A percentile compares a stretch with the other conserved stretches of the same genome.
phyloP scores from a whole-genome alignment of 352 stramenopile species.

The Globisporangium barbulae region DNA sequence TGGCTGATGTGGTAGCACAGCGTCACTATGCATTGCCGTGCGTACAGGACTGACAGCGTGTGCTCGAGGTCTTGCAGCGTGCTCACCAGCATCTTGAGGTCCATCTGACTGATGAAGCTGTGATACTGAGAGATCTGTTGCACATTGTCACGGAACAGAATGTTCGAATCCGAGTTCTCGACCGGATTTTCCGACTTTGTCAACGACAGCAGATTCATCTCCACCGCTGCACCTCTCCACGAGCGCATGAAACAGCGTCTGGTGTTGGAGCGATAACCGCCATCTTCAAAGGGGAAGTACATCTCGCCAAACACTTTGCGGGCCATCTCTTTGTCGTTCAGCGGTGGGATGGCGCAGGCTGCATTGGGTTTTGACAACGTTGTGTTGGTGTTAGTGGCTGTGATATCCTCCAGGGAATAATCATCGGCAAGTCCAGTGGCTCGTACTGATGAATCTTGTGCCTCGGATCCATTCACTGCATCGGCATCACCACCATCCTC shows the following conservation, averaged over 20 bases:
- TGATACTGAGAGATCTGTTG: neutral
- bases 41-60: slow-evolving; percentile 11
- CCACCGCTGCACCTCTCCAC: slow-evolving; percentile 27
- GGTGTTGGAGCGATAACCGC: slow-evolving; percentile 60
- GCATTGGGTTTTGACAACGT: neutral
- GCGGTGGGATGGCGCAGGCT: slow-evolving; percentile 6
- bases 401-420: neutral
- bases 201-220: slow-evolving; percentile 23
- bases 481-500: slow-evolving; percentile 1
- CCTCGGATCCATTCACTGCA: neutral
- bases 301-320: slow-evolving; percentile 84
- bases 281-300: slow-evolving; percentile 85
- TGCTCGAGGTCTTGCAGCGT: slow-evolving; percentile 12
- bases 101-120: slow-evolving; percentile 7
- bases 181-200: neutral
- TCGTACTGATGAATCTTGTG: neutral
- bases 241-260: slow-evolving; percentile 28
- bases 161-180: neutral
- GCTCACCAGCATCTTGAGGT: slow-evolving; percentile 4
- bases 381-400: neutral
- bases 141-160: neutral
- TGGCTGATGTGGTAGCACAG: neutral
- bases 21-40: slow-evolving; percentile 6
- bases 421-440: neutral
- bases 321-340: slow-evolving; percentile 81